phyloP scores from a whole-genome alignment of 805 yeast species.

The Barnettozyma siamensis region DNA sequence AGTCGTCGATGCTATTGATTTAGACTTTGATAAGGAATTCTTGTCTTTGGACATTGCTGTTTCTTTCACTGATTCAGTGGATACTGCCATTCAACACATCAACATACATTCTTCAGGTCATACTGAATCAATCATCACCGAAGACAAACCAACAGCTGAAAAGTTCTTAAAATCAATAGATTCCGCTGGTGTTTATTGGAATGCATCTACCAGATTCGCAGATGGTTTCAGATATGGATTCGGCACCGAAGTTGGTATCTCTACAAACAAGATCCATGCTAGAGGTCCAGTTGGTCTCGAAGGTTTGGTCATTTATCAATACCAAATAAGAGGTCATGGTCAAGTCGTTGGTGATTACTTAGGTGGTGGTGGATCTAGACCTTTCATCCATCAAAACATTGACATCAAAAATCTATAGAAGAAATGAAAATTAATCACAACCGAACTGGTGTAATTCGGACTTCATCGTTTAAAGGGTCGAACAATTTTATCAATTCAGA shows the following conservation, averaged over 20 bases:
- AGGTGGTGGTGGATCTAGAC: slow-evolving; percentile 86
- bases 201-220: slow-evolving; percentile 94
- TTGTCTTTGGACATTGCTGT: slow-evolving; percentile 80
- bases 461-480: too few species aligned
- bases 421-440: too few species aligned
- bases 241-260: slow-evolving; percentile 97
- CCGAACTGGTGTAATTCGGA: too few species aligned
- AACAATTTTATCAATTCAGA: too few species aligned
- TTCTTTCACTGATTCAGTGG: slow-evolving; percentile 48
- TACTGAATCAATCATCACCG: slow-evolving; percentile 89
- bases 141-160: slow-evolving; percentile 64
- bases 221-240: slow-evolving; percentile 98
- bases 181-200: slow-evolving; percentile 97
- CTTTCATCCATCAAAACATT: slow-evolving; percentile 68
- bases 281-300: slow-evolving; percentile 98
- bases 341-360: slow-evolving; percentile 87
- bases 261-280: slow-evolving; percentile 95
- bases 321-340: slow-evolving; percentile 87
- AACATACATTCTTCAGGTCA: slow-evolving; percentile 92
- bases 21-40: slow-evolving; percentile 80
- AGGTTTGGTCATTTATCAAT: slow-evolving; percentile 93
- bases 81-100: slow-evolving; percentile 79
- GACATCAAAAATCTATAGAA: slow-evolving; percentile 29
- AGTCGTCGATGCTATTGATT: slow-evolving; percentile 46
- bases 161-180: slow-evolving; percentile 79